Conservation (phyloP, 768 basidiomycete species). For the Tricholoma sp. region DNA sequence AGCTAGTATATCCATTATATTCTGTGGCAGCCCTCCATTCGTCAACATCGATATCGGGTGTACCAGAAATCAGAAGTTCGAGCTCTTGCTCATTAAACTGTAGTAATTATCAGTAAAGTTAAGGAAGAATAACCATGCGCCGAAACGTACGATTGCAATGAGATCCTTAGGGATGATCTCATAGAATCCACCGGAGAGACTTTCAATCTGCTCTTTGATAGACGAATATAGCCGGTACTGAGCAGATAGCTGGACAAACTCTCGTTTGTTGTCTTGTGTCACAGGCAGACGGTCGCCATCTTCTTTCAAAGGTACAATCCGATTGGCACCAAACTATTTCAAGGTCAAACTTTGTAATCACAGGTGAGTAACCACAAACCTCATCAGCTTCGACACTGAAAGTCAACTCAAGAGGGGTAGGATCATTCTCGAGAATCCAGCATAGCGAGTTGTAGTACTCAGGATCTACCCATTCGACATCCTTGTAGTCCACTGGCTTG, state of each 20-base stretch:
- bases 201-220: slow-evolving; percentile 94
- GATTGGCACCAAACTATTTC: slow-evolving; percentile 80
- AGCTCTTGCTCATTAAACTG: slow-evolving; percentile 95
- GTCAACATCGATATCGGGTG: slow-evolving; percentile 98
- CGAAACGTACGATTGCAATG: slow-evolving; percentile 73
- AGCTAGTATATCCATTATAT: slow-evolving; percentile 81
- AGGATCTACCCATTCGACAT: slow-evolving; percentile 97
- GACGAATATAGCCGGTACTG: slow-evolving; percentile 91
- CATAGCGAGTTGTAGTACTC: slow-evolving; percentile 97
- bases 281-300: slow-evolving; percentile 81
- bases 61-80: slow-evolving; percentile 91
- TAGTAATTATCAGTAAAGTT: slow-evolving; percentile 3
- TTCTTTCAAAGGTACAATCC: slow-evolving; percentile 82
- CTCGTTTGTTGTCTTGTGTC: slow-evolving; percentile 93
- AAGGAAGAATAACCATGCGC: neutral
- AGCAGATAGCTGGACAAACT: slow-evolving; percentile 94
- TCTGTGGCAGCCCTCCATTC: slow-evolving; percentile 94
- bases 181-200: slow-evolving; percentile 86
- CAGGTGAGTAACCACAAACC: slow-evolving; percentile 37
- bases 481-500: slow-evolving; percentile 91
- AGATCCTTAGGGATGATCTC: slow-evolving; percentile 98
- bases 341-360: slow-evolving; percentile 8
- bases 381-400: slow-evolving; percentile 97
- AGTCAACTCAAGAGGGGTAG: slow-evolving; percentile 77
- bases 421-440: slow-evolving; percentile 98